These are phyloP conservation scores for Salix udensis DNA, from an alignment of 345 rosid genomes.

Conservation along the genomic window DNA sequence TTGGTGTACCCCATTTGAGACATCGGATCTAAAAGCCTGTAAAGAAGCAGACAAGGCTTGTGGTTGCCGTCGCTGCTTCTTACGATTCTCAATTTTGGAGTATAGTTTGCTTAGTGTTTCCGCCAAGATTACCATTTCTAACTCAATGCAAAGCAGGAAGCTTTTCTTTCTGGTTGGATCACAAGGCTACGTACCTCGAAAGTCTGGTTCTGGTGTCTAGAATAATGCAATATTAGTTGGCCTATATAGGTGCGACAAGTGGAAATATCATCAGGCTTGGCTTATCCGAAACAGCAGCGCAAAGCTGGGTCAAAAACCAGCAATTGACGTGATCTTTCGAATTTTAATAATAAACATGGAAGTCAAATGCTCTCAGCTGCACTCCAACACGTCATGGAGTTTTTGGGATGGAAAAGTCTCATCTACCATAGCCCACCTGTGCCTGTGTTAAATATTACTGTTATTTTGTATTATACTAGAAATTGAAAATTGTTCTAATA, in stretches of 20 bases:
- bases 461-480: no score
- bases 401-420: not conserved
- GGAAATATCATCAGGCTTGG: not conserved
- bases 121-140: constrained; percentile 37
- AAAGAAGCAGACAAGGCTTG: constrained; percentile 35
- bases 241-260: not conserved
- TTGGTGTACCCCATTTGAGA: constrained; percentile 28
- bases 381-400: not conserved
- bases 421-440: no score
- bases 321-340: not conserved
- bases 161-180: not conserved
- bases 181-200: not conserved
- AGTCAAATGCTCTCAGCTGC: constrained; percentile 7
- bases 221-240: no score
- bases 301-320: not conserved
- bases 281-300: not conserved
- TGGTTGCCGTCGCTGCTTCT: constrained; percentile 15
- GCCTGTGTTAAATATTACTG: no score
- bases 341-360: not conserved
- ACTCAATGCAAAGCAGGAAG: not conserved
- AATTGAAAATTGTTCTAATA: no score
- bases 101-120: constrained; percentile 34
- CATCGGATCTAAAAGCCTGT: constrained; percentile 32
- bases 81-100: constrained; percentile 44
- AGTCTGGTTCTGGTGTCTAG: not conserved